Evolutionary conservation across 2,329 filamentous ascomycete genomes (phyloP).

Genomic region (Cordyceps cateniannulata): DNA sequence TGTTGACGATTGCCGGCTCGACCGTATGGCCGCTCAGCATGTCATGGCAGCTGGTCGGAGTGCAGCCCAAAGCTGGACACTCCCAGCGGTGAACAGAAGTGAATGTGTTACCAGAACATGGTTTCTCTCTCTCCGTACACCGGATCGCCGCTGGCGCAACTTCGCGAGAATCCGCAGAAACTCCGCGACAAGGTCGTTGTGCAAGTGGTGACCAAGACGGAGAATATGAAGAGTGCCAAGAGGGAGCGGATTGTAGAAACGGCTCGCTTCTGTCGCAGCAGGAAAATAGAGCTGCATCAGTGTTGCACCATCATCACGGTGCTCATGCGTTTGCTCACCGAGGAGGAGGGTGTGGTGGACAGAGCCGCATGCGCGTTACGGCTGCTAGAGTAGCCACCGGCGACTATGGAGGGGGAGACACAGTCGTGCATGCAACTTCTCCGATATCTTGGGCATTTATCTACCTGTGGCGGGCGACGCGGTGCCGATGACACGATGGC

Average conservation of each 20-base stretch:
- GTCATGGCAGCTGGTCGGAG: conserved; percentile 17
- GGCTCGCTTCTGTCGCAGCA: conserved; percentile 15
- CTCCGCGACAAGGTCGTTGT: conserved; percentile 17
- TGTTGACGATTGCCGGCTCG: conserved; percentile 16
- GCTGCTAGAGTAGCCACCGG: conserved; percentile 12
- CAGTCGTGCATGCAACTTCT: conserved; percentile 14
- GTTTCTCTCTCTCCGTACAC: conserved; percentile 17
- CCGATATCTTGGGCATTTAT: conserved; percentile 13
- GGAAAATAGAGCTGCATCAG: conserved; percentile 17
- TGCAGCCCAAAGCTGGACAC: conserved; percentile 13
- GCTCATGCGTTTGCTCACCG: conserved; percentile 15
- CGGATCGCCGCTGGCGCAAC: conserved; percentile 14
- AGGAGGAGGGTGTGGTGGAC: conserved; percentile 1
- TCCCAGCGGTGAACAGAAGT: conserved; percentile 13
- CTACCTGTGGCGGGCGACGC: conserved; percentile 12
- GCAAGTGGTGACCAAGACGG: conserved; percentile 16
- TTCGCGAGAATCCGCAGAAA: conserved; percentile 14
- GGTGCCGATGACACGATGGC: conserved; percentile 1
- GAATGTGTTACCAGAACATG: conserved; percentile 17
- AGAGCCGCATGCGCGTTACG: conserved; percentile 6
- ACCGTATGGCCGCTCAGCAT: conserved; percentile 17
- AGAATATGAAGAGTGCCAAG: conserved; percentile 12
- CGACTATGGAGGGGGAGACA: conserved; percentile 12
- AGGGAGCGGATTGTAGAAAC: conserved; percentile 11
- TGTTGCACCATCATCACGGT: conserved; percentile 17